A percentile compares a stretch with the other conserved stretches of the same genome.
phyloP scores from a whole-genome alignment of 2,329 filamentous ascomycete genomes.

The Ophiocordyceps sinensis region DNA sequence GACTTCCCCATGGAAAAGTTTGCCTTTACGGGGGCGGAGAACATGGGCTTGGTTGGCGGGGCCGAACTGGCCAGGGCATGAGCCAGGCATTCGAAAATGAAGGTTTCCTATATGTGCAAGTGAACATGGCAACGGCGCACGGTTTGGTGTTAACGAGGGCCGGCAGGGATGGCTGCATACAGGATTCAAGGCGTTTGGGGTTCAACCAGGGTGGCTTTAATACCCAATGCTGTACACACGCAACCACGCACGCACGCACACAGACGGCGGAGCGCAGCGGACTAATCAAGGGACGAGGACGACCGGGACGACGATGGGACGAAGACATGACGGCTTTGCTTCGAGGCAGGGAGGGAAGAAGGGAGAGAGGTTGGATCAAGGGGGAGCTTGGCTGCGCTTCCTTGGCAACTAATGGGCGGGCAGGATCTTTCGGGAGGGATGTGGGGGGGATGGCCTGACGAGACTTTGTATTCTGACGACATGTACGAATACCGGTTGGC shows the following conservation, averaged over 20 bases:
- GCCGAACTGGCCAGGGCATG: slow-evolving; percentile 13
- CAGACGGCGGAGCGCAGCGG: neutral
- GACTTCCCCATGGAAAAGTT: slow-evolving; percentile 49
- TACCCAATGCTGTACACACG: slow-evolving; percentile 3
- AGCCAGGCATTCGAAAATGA: neutral
- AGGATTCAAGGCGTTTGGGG: slow-evolving; percentile 4
- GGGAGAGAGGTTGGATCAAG: too few species aligned
- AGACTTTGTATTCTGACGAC: neutral
- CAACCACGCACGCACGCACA: neutral
- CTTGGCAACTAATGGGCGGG: neutral
- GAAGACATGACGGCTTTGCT: slow-evolving; percentile 15
- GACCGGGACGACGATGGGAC: slow-evolving; percentile 16
- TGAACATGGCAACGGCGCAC: neutral
- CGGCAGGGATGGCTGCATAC: neutral
- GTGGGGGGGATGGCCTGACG: neutral
- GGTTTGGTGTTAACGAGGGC: neutral
- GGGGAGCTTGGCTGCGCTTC: neutral
- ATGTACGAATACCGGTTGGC: neutral
- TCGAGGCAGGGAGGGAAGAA: too few species aligned
- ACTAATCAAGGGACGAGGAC: slow-evolving; percentile 14
- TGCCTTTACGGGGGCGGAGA: slow-evolving; percentile 24
- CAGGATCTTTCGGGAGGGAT: neutral
- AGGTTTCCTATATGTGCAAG: neutral
- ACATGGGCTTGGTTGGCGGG: slow-evolving; percentile 17
- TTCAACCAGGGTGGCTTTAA: slow-evolving; percentile 2